Evolutionary conservation across 2,329 filamentous ascomycete species (phyloP), one percentile per base, ranked within the genome.

Genomic region (Talaromyces atroroseus): DNA sequence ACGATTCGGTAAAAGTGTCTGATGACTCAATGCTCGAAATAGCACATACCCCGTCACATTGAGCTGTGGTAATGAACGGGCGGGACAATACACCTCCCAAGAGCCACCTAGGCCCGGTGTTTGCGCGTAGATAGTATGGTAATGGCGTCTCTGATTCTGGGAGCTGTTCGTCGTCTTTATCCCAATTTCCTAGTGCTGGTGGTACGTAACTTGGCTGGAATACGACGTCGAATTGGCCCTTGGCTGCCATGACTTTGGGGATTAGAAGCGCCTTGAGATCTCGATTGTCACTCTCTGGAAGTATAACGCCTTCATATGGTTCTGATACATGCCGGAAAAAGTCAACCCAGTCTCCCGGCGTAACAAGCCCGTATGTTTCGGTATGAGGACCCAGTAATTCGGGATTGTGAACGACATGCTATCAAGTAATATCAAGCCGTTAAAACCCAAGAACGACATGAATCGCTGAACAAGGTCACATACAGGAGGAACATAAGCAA

Each of bases 321-420:
- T 84, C 81, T 26, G 75, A 76, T 7, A 84, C 76, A 63, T 81
- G 79, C 50, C 81, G 76, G 70, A 84, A 84, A 70, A 84, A 84
- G 61, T 84, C 80, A 26, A 82, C 71, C 82, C 81, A 84, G 63
- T 81, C 80, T 5, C 80, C 81, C 0, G 81, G 81, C 0, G 79
- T 78, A 26, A 84, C 78, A 3, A 84, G 66, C 14, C 81, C 80
- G 1, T 80, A 68, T 20, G 76, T 76, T 59, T 84, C 82, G 2
- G 80, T 80, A 59, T 83, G 78, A 0, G 78, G 74, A 1, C 80
- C 80, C 1, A 81, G 68, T 24, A 81, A 70, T 55, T 82, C 77
- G 4, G 81, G 81, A 61, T 82, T 81, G 63, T 84, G 82, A 47
- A 83, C 71, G 8, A 78, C 42, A 24, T 50, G 44, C 70, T 59